Evolutionary conservation across 2,329 filamentous ascomycete genomes (phyloP), one percentile per base, ranked within the genome.

Genomic region (Monilinia laxa): DNA sequence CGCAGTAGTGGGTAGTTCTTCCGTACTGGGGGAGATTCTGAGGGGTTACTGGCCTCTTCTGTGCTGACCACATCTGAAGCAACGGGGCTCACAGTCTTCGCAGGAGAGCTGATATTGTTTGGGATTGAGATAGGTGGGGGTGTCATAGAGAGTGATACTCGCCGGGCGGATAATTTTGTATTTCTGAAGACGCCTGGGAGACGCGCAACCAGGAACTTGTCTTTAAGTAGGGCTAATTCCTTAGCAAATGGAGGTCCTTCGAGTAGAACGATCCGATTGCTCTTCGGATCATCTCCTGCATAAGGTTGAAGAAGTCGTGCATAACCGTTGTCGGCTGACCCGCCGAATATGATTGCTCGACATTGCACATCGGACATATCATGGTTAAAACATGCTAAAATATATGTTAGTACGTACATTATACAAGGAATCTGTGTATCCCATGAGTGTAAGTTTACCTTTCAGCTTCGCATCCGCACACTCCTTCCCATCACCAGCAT

Each of bases 401-500:
- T 65, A n/a, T 10, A 14, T 35, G 11, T 59, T 20, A 35, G 25
- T 49, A 7, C 16, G 7, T 16, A 23, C 14, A 3, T 5, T 3
- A 2, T 35, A 9, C 12, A 47, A 35, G 11, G 5, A 9, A 35
- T 12, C 1, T 59, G 42, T 1, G 6, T 18, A 2, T 35, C 12
- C 7, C 6, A 18, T 35, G 20, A 66, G 52, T 64, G 14, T 40
- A 28, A 49, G 18, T 14, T 9, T 55, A 64, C 64, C 64, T 66
- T 66, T 66, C 35, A 81, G 70, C 63, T 80, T 81, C 47, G 76
- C 75, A 70, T 81, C 79, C 1, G 78, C 73, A 57, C 79, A 80
- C 67, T 81, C 79, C 65, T 81, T 81, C 12, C 79, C 79, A 65
- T 77, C 75, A 7, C 79, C 80, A 12, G 77, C 79, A 72, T 81